A percentile compares a stretch with the other conserved stretches of the same genome.
phyloP scores from a whole-genome alignment of 768 basidiomycete genomes.

The Amanita rimosa region DNA sequence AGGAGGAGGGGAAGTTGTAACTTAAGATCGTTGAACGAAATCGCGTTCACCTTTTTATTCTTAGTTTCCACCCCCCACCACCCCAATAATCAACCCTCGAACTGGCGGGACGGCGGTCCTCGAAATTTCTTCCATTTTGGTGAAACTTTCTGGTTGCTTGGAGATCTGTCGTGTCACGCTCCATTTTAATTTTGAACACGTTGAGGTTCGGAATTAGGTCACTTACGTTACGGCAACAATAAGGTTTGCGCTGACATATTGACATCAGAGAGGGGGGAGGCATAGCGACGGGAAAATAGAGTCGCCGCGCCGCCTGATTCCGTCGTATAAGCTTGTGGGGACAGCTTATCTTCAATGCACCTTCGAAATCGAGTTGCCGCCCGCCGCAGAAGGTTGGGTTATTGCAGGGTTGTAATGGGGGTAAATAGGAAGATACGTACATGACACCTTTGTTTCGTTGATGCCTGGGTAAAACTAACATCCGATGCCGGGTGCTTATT shows the following conservation, averaged over 20 bases:
- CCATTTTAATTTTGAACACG: neutral
- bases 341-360: too few species aligned
- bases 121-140: neutral
- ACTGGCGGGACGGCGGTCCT: neutral
- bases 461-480: too few species aligned
- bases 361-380: too few species aligned
- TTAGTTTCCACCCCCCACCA: neutral
- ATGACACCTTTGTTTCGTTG: too few species aligned
- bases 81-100: neutral
- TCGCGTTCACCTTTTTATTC: neutral
- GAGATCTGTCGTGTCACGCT: neutral
- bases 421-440: too few species aligned
- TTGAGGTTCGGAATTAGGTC: neutral
- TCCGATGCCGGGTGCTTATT: too few species aligned
- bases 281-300: neutral
- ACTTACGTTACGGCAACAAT: neutral
- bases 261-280: neutral
- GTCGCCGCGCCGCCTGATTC: neutral
- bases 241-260: neutral
- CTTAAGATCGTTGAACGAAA: neutral
- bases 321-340: neutral
- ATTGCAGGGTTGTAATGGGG: too few species aligned
- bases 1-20: neutral
- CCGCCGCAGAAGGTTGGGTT: too few species aligned
- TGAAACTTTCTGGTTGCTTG: neutral